Evolutionary conservation across 768 basidiomycete species (phyloP).

Genomic region (Agaricus subrufescens): DNA sequence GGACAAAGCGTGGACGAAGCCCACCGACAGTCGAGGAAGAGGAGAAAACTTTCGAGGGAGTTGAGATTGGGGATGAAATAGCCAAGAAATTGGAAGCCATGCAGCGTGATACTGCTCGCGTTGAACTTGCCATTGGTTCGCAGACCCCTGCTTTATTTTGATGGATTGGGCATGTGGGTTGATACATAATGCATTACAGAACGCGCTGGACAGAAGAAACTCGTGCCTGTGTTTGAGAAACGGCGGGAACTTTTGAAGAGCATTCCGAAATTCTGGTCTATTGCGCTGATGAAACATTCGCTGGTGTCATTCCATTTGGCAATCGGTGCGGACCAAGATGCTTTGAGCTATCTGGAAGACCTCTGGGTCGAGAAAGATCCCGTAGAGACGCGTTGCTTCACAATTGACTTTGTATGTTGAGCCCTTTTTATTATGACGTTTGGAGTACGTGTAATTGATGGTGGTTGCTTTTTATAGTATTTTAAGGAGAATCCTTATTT

Average conservation of each 20-base stretch:
- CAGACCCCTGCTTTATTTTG: constrained; percentile 8
- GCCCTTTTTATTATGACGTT: constrained; percentile 6
- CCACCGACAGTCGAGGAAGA: constrained; percentile 77
- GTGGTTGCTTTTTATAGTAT: constrained; percentile 37
- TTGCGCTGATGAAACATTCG: constrained; percentile 72
- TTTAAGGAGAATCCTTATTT: constrained; percentile 90
- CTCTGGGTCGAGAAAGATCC: constrained; percentile 76
- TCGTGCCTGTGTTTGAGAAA: constrained; percentile 62
- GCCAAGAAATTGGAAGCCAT: constrained; percentile 61
- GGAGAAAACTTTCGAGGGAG: constrained; percentile 61
- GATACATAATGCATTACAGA: constrained; percentile 37
- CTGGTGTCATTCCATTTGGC: constrained; percentile 61
- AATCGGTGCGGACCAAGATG: constrained; percentile 74
- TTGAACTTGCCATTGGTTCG: constrained; percentile 71
- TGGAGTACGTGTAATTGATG: not conserved
- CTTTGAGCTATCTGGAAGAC: constrained; percentile 81
- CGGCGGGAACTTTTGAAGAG: constrained; percentile 61
- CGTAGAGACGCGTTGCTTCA: constrained; percentile 75
- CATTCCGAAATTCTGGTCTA: constrained; percentile 83
- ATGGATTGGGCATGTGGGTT: not conserved
- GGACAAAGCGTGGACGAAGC: constrained; percentile 74
- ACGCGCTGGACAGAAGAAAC: constrained; percentile 52
- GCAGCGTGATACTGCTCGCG: constrained; percentile 66
- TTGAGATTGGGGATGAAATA: constrained; percentile 69
- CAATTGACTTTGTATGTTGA: constrained; percentile 79